phyloP scores from a whole-genome alignment of 2,329 filamentous ascomycete species.

The Mariannaea elegans region DNA sequence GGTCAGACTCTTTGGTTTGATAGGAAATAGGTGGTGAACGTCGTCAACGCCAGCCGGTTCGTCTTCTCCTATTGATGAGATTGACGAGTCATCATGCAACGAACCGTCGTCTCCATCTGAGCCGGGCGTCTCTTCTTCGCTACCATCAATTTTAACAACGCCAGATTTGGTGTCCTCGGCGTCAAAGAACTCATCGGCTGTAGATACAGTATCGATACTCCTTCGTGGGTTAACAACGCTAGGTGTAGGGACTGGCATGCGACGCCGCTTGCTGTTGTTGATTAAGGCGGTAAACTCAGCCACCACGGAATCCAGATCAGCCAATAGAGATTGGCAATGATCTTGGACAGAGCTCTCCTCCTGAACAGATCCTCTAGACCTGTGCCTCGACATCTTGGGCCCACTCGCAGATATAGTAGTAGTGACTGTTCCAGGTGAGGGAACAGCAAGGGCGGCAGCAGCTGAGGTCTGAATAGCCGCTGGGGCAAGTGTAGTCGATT shows the following conservation, averaged over 20 bases:
- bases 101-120: constrained; percentile 66
- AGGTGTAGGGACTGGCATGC: constrained; percentile 64
- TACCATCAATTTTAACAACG: constrained; percentile 77
- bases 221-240: constrained; percentile 56
- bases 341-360: constrained; percentile 78
- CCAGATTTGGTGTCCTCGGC: constrained; percentile 74
- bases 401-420: constrained; percentile 44
- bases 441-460: constrained; percentile 52
- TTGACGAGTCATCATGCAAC: constrained; percentile 64
- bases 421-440: constrained; percentile 50
- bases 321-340: constrained; percentile 83
- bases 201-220: constrained; percentile 82
- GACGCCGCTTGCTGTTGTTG: constrained; percentile 79
- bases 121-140: constrained; percentile 70
- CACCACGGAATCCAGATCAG: constrained; percentile 85
- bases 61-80: constrained; percentile 67
- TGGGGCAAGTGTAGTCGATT: constrained; percentile 67
- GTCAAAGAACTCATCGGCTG: constrained; percentile 93
- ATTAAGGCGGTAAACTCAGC: constrained; percentile 83
- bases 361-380: constrained; percentile 50
- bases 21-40: constrained; percentile 72
- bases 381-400: constrained; percentile 43
- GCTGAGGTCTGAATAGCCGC: constrained; percentile 50
- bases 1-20: constrained; percentile 76
- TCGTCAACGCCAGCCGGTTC: constrained; percentile 68